phyloP scores from a whole-genome alignment of 768 basidiomycete species.

The Serendipita indica region DNA sequence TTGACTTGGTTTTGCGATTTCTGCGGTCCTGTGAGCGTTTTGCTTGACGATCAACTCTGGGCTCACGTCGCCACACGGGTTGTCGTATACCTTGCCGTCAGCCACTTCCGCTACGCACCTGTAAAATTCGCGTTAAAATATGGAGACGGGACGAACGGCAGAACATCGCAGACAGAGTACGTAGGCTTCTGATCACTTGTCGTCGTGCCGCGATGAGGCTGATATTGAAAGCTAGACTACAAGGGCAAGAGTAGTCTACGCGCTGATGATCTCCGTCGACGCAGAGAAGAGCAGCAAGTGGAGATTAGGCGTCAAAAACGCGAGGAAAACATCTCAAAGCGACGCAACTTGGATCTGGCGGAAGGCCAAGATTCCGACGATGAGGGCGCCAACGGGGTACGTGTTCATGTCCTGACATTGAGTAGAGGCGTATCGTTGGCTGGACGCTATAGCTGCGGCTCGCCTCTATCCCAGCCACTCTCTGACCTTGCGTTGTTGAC shows the following conservation, averaged over 20 bases:
- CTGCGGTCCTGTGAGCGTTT: too few relatives aligned
- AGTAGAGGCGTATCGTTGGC: slow-evolving; percentile 9
- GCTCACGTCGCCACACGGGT: neutral
- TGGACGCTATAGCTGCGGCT: slow-evolving; percentile 13
- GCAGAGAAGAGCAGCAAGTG: slow-evolving; percentile 96
- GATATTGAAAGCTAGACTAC: slow-evolving; percentile 39
- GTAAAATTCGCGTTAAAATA: neutral
- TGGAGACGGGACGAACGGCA: slow-evolving; percentile 1
- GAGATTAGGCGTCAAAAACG: slow-evolving; percentile 97
- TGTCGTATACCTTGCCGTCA: neutral
- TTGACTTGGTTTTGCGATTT: too few relatives aligned
- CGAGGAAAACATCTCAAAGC: slow-evolving; percentile 96
- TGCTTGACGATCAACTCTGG: too few relatives aligned
- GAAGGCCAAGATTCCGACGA: slow-evolving; percentile 79
- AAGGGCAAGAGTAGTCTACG: slow-evolving; percentile 84
- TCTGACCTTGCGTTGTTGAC: neutral
- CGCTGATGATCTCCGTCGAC: slow-evolving; percentile 84
- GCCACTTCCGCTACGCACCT: neutral
- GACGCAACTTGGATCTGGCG: slow-evolving; percentile 79
- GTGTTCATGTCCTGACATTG: too few relatives aligned
- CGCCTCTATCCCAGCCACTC: neutral
- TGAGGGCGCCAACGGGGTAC: slow-evolving; percentile 39
- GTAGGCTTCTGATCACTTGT: neutral
- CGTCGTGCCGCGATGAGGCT: slow-evolving; percentile 2
- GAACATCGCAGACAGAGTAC: slow-evolving; percentile 3